Evolutionary conservation across 176 grass and related monocot genomes (phyloP).

Genomic region (Eleusine indica): DNA sequence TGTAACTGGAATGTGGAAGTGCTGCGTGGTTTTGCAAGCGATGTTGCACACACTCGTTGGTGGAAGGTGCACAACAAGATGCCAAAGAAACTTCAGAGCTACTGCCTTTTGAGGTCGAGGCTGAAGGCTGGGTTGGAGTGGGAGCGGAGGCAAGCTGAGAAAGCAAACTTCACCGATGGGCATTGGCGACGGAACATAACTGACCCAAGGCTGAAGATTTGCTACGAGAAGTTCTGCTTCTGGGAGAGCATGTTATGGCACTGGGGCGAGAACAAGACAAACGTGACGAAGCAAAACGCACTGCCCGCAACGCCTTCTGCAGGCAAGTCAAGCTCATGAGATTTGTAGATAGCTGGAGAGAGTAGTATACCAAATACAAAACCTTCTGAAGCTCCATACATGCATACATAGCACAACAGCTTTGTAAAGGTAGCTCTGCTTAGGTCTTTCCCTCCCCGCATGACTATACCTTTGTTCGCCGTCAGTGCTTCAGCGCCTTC

Average conservation of each 20-base stretch:
- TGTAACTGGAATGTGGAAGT: conserved; percentile 90
- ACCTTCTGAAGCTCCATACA: conserved; percentile 36
- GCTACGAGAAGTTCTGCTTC: conserved; percentile 88
- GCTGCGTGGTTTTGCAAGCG: conserved; percentile 78
- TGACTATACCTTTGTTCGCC: conserved; percentile 44
- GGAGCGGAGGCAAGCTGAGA: conserved; percentile 78
- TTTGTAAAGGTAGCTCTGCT: conserved; percentile 62
- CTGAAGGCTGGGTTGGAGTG: conserved; percentile 89
- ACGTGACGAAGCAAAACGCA: conserved; percentile 45
- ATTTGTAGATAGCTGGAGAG: conserved; percentile 50
- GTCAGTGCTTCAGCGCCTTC: conserved; percentile 28
- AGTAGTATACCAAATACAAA: conserved; percentile 57
- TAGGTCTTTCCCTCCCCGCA: conserved; percentile 31
- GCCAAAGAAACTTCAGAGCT: conserved; percentile 72
- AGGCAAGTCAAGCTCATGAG: conserved; percentile 51
- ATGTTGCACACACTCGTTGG: conserved; percentile 73
- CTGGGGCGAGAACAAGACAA: conserved; percentile 70
- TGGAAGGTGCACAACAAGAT: conserved; percentile 86
- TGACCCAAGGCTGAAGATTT: conserved; percentile 67
- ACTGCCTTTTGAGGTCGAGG: conserved; percentile 78
- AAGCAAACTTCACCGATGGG: conserved; percentile 74
- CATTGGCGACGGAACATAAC: conserved; percentile 78
- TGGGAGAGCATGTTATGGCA: conserved; percentile 98
- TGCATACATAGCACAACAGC: conserved; percentile 63
- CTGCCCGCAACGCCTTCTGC: conserved; percentile 15